Percentiles rank a stretch among this genome's conserved stretches.
These are phyloP conservation scores for Lyophyllum semitale DNA, from an alignment of 768 basidiomycete genomes.

Conservation along the genomic window DNA sequence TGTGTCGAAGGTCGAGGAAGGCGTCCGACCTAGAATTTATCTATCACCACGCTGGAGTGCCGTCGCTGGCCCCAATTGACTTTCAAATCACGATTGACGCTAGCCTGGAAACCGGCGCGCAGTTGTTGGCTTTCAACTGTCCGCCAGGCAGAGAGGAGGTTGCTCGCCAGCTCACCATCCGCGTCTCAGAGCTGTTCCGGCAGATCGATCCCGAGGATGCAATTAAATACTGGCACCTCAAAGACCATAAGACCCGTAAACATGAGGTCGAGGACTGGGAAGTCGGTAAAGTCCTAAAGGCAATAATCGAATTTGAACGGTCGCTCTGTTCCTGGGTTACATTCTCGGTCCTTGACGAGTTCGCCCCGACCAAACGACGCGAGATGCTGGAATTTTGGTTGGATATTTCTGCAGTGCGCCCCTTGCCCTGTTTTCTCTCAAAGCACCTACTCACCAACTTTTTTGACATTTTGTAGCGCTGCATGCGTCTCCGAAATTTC, in stretches of 20 bases:
- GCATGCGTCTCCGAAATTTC: constrained; percentile 47
- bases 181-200: constrained; percentile 36
- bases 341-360: constrained; percentile 27
- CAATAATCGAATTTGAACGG: constrained; percentile 36
- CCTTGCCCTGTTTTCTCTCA: not conserved
- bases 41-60: constrained; percentile 4
- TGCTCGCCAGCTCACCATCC: constrained; percentile 45
- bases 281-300: constrained; percentile 25
- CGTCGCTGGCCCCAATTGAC: not conserved
- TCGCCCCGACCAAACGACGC: constrained; percentile 22
- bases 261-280: constrained; percentile 26
- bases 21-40: constrained; percentile 12
- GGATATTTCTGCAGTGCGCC: constrained; percentile 43
- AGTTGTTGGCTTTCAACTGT: constrained; percentile 35
- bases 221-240: constrained; percentile 39
- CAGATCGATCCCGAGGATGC: constrained; percentile 45
- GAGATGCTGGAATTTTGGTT: constrained; percentile 42
- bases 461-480: constrained; percentile 33
- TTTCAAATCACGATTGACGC: constrained; percentile 16
- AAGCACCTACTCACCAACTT: not conserved
- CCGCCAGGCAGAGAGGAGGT: constrained; percentile 41
- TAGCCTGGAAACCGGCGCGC: constrained; percentile 24
- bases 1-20: constrained; percentile 15
- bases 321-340: constrained; percentile 43
- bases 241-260: constrained; percentile 2